Percentiles rank a stretch among this genome's conserved stretches.
phyloP scores from a whole-genome alignment of 2,329 filamentous ascomycete species.

The Colletotrichum phormii region DNA sequence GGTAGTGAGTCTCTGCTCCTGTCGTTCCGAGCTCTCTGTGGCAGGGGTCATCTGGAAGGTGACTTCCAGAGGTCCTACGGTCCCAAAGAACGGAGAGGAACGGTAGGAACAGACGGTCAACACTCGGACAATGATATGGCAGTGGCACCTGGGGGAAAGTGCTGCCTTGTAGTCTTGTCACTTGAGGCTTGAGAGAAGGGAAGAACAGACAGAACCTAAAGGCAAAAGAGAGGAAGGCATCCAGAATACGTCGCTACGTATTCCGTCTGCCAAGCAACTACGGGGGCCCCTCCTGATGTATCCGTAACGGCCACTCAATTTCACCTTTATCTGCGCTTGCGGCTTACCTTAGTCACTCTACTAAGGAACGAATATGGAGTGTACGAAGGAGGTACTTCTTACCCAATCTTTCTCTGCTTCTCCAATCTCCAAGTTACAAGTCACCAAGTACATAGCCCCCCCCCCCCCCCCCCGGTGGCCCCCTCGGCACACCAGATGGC shows the following conservation, averaged over 20 bases:
- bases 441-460: too few species aligned
- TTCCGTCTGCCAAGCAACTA: background rate
- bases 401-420: background rate
- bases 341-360: background rate
- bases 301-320: slow-evolving; percentile 20
- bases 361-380: too few species aligned
- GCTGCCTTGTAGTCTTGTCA: too few species aligned
- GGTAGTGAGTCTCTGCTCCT: slow-evolving; percentile 10
- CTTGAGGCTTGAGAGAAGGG: background rate
- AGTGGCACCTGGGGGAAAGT: background rate
- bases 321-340: background rate
- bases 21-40: background rate
- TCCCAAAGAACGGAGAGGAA: background rate
- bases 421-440: slow-evolving; percentile 6
- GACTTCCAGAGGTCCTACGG: background rate
- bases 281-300: background rate
- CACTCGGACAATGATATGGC: background rate
- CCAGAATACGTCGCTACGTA: background rate
- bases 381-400: background rate
- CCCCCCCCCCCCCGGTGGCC: too few species aligned
- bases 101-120: background rate
- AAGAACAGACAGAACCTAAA: background rate
- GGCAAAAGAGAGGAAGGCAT: background rate
- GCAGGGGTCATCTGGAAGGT: background rate
- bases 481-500: background rate